Conservation (phyloP, 352 stramenopile species). For the Globisporangium abappressorium region DNA sequence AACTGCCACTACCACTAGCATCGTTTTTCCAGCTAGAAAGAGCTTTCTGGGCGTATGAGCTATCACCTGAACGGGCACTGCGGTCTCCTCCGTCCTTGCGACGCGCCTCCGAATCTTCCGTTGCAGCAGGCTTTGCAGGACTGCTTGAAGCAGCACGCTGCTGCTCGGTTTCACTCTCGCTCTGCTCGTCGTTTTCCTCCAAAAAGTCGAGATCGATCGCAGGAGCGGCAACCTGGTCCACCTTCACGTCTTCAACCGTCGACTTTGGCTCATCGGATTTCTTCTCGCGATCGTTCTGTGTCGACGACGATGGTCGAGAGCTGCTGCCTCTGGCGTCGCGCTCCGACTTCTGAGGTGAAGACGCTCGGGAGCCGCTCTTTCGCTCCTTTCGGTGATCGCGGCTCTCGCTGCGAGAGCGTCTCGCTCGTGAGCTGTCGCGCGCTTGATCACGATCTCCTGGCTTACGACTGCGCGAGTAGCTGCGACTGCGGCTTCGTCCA, state of each 20-base stretch:
- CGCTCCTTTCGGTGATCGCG: slow-evolving; percentile 24
- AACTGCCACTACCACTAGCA: slow-evolving; percentile 5
- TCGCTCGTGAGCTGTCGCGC: slow-evolving; percentile 25
- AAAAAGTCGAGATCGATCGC: slow-evolving; percentile 86
- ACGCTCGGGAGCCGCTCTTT: slow-evolving; percentile 13
- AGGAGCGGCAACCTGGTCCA: slow-evolving; percentile 72
- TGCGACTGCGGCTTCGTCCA: slow-evolving; percentile 53
- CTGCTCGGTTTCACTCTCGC: slow-evolving; percentile 41
- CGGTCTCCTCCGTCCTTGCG: slow-evolving; percentile 1
- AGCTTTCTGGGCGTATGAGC: slow-evolving; percentile 7
- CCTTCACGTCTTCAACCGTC: slow-evolving; percentile 68
- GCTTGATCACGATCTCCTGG: slow-evolving; percentile 29
- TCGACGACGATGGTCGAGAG: background rate
- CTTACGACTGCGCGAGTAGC: slow-evolving; percentile 42
- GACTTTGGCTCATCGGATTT: slow-evolving; percentile 17
- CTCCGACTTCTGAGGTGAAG: slow-evolving; percentile 10
- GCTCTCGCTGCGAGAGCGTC: slow-evolving; percentile 49
- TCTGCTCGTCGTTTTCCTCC: slow-evolving; percentile 44
- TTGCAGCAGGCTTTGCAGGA: background rate
- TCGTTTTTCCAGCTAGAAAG: slow-evolving; percentile 7
- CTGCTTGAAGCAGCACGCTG: background rate
- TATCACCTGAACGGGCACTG: slow-evolving; percentile 1
- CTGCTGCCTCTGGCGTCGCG: slow-evolving; percentile 6
- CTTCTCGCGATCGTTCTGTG: slow-evolving; percentile 19
- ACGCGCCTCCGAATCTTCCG: background rate